Percentiles rank a stretch among this genome's conserved stretches.
Evolutionary conservation across 371 early-diverging fungal genomes (phyloP).

Genomic region (Mucor velutinosus): DNA sequence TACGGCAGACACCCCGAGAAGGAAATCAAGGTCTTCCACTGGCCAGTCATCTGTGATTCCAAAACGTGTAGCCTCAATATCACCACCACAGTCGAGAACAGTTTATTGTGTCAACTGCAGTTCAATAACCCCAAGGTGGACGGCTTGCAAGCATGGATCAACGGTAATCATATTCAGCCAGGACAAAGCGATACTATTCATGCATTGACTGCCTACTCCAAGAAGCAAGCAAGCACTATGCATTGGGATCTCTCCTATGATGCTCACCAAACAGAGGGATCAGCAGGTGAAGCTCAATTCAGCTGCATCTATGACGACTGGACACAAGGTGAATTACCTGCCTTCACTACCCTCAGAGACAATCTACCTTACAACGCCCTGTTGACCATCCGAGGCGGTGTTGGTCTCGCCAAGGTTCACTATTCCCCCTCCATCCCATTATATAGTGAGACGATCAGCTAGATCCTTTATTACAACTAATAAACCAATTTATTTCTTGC

Average conservation of each 20-base stretch:
- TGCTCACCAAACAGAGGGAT: slow-evolving; percentile 20
- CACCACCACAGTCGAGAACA: slow-evolving; percentile 15
- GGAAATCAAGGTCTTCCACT: slow-evolving; percentile 5
- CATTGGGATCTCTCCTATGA: slow-evolving; percentile 25
- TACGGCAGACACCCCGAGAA: slow-evolving; percentile 15
- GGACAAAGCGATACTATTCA: slow-evolving; percentile 2
- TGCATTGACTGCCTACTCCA: slow-evolving; percentile 16
- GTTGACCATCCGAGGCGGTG: slow-evolving; percentile 38
- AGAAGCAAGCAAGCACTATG: slow-evolving; percentile 6
- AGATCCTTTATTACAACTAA: background rate
- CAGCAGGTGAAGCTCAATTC: slow-evolving; percentile 20
- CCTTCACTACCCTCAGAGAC: slow-evolving; percentile 35
- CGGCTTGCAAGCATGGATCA: slow-evolving; percentile 20
- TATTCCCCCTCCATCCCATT: slow-evolving; percentile 22
- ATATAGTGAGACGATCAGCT: background rate
- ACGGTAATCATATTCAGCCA: slow-evolving; percentile 4
- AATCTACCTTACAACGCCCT: slow-evolving; percentile 22
- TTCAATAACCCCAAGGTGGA: slow-evolving; percentile 6
- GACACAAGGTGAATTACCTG: slow-evolving; percentile 46
- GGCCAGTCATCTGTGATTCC: background rate
- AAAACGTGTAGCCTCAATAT: slow-evolving; percentile 11
- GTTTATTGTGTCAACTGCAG: slow-evolving; percentile 29
- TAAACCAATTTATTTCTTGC: slow-evolving; percentile 13
- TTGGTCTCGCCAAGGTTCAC: slow-evolving; percentile 32
- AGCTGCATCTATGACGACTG: slow-evolving; percentile 58